A percentile compares a stretch with the other conserved stretches of the same genome.
phyloP scores from a whole-genome alignment of 2,329 filamentous ascomycete species.

The Venturia aucupariae region DNA sequence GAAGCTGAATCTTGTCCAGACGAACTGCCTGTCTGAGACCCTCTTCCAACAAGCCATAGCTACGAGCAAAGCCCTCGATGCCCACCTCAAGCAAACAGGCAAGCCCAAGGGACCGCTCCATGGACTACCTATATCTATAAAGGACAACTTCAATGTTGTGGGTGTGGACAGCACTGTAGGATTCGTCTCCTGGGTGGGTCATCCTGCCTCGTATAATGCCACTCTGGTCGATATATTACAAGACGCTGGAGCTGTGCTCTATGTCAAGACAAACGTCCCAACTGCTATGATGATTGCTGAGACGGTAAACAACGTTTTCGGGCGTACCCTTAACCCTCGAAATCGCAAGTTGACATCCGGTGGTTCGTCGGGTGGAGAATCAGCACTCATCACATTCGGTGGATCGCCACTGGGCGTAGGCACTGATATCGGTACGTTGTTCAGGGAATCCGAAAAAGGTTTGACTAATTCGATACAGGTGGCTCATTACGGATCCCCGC shows the following conservation, averaged over 20 bases:
- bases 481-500: constrained; percentile 49
- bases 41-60: constrained; percentile 46
- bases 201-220: constrained; percentile 48
- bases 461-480: constrained; percentile 21
- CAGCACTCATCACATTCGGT: constrained; percentile 49
- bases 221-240: constrained; percentile 50
- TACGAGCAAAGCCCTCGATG: constrained; percentile 44
- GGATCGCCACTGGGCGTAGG: constrained; percentile 55
- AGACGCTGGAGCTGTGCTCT: constrained; percentile 54
- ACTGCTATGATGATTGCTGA: constrained; percentile 63
- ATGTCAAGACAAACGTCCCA: constrained; percentile 62
- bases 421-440: constrained; percentile 46
- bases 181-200: constrained; percentile 51
- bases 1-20: constrained; percentile 28
- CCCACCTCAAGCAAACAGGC: constrained; percentile 37
- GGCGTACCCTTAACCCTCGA: constrained; percentile 52
- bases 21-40: constrained; percentile 51
- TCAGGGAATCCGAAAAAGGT: not conserved
- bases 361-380: constrained; percentile 59
- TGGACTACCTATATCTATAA: constrained; percentile 57
- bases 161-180: constrained; percentile 55
- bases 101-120: constrained; percentile 54
- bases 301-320: constrained; percentile 56
- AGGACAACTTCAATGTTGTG: constrained; percentile 59
- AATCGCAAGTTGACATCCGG: constrained; percentile 53